These are phyloP conservation scores for Picochlorum sp. DNA, from an alignment of 139 green algal genomes.

Conservation along the genomic window DNA sequence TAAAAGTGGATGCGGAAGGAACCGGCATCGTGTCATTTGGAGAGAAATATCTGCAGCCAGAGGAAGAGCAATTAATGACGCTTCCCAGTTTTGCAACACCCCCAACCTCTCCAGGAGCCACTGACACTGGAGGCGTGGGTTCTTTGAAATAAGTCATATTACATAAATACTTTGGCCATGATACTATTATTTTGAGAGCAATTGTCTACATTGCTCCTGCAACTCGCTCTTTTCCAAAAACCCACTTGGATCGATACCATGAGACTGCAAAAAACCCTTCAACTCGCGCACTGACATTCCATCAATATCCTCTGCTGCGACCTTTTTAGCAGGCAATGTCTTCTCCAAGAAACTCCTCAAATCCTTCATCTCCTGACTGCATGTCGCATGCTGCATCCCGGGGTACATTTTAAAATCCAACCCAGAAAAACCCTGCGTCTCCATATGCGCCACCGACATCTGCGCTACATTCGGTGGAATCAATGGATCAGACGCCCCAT, in stretches of 20 bases:
- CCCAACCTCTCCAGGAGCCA: too few relatives aligned
- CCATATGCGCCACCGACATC: constrained; percentile 11
- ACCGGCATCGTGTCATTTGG: neutral
- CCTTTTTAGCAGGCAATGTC: neutral
- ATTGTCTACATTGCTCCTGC: neutral
- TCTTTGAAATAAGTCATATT: too few relatives aligned
- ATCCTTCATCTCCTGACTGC: constrained; percentile 29
- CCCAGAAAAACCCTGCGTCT: constrained; percentile 6
- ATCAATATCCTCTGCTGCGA: constrained; percentile 1
- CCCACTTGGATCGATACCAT: neutral
- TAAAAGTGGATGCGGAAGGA: constrained; percentile 8
- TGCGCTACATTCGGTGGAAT: constrained; percentile 18
- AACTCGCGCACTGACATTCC: constrained; percentile 10
- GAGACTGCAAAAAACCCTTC: constrained; percentile 5
- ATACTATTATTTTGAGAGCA: constrained; percentile 10
- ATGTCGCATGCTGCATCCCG: constrained; percentile 29
- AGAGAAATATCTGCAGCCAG: neutral
- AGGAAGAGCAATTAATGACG: too few relatives aligned
- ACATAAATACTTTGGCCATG: too few relatives aligned
- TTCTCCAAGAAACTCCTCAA: constrained; percentile 19
- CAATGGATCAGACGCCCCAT: constrained; percentile 29
- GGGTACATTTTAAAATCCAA: constrained; percentile 26
- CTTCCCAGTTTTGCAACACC: too few relatives aligned
- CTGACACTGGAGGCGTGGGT: too few relatives aligned
- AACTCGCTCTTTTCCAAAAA: constrained; percentile 18